Evolutionary conservation across 768 basidiomycete genomes (phyloP), one percentile per base, ranked within the genome.

Genomic region (Auriscalpium vulgare): DNA sequence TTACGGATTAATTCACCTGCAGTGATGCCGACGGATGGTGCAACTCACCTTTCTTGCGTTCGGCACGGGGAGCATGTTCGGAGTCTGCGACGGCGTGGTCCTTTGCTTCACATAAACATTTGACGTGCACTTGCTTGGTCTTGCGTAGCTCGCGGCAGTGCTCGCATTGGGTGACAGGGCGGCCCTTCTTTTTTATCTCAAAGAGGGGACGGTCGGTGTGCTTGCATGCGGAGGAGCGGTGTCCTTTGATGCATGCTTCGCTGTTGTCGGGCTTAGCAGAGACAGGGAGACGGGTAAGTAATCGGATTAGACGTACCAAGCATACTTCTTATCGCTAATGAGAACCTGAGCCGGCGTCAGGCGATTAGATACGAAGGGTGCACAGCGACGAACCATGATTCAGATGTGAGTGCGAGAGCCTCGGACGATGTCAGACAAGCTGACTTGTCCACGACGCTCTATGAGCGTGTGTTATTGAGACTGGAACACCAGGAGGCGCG

Each of bases 181-280:
- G 79, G 2, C 94, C 94, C 68, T 95, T 94, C 75, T 88, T 90
- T 77, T 93, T 91, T 56, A 95, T 85, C 68, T 95, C 91, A 59
- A 90, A 93, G n/a, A 97, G 76, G 4, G 92, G 91, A 17, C 94
- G 78, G 62, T 92, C 89, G 35, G 83, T 83, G 67, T 97, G 94
- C 49, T 80, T 80, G 68, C 94, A 97, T 13, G 83, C 83, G 3
- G 91, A 92, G 11, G 93, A 94, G 53, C 94, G 84, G 66, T 97
- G 93, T 0, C 94, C 94, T 72, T 94, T 94, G 68, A 95, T 94
- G 70, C 94, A 97, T 11, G 91, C 87, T 74, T 88, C 88, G 70
- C 93, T 94, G 64, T 19, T 38, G 60, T 63, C 23, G 69, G 60
- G 37, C 60, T 51, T 56, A 49, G 16, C 21, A 35, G 59, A 8